These are phyloP conservation scores for Sophora flavescens DNA, from an alignment of 306 rosid genomes.

Conservation along the genomic window DNA sequence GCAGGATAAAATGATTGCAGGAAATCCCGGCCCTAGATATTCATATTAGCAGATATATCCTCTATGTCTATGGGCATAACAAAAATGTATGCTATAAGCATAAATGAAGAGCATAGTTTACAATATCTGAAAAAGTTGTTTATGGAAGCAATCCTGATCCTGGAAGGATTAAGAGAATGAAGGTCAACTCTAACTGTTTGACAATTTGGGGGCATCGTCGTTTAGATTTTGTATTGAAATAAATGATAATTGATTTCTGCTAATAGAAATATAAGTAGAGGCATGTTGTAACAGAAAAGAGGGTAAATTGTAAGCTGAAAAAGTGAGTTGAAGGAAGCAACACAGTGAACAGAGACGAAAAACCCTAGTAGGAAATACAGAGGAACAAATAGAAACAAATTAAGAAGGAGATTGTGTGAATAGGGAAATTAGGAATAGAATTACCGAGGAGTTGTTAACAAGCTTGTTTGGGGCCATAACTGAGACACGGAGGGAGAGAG, in stretches of 20 bases:
- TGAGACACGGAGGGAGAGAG: slow-evolving; percentile 7
- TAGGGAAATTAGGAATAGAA: slow-evolving; percentile 36
- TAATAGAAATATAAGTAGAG: not conserved
- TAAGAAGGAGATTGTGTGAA: not conserved
- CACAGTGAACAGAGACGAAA: slow-evolving; percentile 4
- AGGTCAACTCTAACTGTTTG: not conserved
- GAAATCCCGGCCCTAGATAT: not conserved
- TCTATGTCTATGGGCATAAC: not conserved
- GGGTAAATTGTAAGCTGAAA: slow-evolving; percentile 20
- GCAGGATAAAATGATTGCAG: too few species aligned
- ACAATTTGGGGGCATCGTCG: not conserved
- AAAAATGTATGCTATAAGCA: not conserved
- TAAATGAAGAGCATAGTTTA: not conserved
- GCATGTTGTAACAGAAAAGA: slow-evolving; percentile 2
- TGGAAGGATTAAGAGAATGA: slow-evolving; percentile 10
- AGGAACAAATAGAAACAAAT: slow-evolving; percentile 28
- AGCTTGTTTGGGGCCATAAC: slow-evolving; percentile 87
- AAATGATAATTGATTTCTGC: slow-evolving; percentile 7
- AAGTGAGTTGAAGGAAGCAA: slow-evolving; percentile 3
- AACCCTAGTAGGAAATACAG: slow-evolving; percentile 39
- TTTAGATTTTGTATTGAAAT: not conserved
- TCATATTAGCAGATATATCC: not conserved
- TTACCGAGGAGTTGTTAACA: slow-evolving; percentile 68
- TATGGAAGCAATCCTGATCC: slow-evolving; percentile 18
- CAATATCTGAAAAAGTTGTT: not conserved